Conservation (phyloP, 495 filamentous ascomycete species). For the Aspergillus asperescens region DNA sequence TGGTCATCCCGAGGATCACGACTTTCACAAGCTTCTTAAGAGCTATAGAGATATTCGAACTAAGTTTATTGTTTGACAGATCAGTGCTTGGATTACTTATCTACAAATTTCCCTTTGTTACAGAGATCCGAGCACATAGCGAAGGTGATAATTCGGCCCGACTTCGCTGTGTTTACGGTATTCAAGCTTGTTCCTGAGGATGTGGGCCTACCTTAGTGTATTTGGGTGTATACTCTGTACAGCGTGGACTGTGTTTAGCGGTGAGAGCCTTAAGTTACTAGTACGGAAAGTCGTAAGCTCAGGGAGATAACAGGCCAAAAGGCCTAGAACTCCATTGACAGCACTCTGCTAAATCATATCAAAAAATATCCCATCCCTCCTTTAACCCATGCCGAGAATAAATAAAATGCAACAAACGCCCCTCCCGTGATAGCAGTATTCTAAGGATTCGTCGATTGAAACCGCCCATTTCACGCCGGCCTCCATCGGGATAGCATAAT, state of each 20-base stretch:
- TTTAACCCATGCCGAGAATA: constrained; percentile 3
- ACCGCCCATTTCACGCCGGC: neutral
- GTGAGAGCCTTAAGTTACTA: neutral
- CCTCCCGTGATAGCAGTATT: neutral
- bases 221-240: neutral
- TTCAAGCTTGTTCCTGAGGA: constrained; percentile 1
- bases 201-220: constrained; percentile 1
- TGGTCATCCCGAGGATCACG: constrained; percentile 1
- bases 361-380: constrained; percentile 1
- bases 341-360: neutral
- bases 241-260: neutral
- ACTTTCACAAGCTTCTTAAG: neutral
- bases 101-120: neutral
- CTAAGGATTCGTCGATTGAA: neutral
- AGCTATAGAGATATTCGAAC: neutral
- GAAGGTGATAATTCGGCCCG: neutral
- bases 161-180: neutral
- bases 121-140: neutral
- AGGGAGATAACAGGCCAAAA: no score
- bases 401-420: constrained; percentile 2
- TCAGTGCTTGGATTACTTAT: neutral
- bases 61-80: neutral
- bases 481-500: neutral
- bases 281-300: no score
- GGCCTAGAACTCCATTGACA: constrained; percentile 1